Base-by-base conservation (phyloP, 805 yeast genomes). In the Yueomyces sp. region DNA sequence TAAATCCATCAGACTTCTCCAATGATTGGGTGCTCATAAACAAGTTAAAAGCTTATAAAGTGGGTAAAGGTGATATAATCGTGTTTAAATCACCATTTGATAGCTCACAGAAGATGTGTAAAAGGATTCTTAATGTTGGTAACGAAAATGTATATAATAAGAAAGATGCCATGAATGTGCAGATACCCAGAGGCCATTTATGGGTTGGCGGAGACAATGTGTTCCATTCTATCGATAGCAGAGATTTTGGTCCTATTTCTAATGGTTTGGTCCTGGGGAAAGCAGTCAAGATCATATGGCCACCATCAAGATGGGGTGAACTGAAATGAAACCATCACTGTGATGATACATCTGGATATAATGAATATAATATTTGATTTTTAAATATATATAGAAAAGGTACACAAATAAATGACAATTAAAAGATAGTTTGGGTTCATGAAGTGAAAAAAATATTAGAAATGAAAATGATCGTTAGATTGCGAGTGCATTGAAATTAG, bases 161-260 rank as follows among this genome's bases (percentile, higher is more conserved):
- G 44, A 85, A 85, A 55, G 58, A 94, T 4, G 72, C 78, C 55
- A 65, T 69, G 2, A 63, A 67, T 39, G 79, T 81, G 4, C 60
- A 64, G 33, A 66, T 90, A 2, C 96, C 96, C 2, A 63, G 82
- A 44, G 81, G 78, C 53, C 96, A 90, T 57, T 52, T 85, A 5
- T 90, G 96, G 96, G 87, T 87, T 0, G 96, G 90, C 59, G 97
- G 97, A 5, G 97, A 90, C 60, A 87, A 85, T 57, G 62, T 75
- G 12, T 69, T 69, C 40, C 90, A 81, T 54, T 81, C 94, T 0
- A 66, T 87, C 2, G 97, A 90, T 63, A 79, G 90, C 42, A 88
- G 87, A 59, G 74, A 72, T 6, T 90, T 84, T 65, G 97, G 97
- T 0, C 95, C 96, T 0, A 73, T 90, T 0, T 80, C 94, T 12